Conservation (phyloP, 169 alveolate species). For the Eimeria brunetti region DNA sequence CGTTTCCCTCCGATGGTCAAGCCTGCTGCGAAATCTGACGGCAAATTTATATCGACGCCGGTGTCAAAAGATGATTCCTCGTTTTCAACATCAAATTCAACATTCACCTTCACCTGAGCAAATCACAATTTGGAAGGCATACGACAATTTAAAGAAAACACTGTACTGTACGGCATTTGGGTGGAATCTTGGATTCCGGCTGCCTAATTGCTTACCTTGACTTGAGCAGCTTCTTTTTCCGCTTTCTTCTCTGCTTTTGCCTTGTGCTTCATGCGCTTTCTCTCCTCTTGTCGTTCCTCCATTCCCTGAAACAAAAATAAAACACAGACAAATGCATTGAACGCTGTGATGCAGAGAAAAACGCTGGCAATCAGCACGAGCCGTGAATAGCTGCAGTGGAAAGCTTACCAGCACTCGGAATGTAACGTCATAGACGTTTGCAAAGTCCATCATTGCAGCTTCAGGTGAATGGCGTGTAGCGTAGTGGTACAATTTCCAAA, state of each 20-base stretch:
- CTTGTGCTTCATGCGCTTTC: constrained; percentile 24
- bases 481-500: constrained; percentile 39
- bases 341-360: neutral
- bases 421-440: constrained; percentile 37
- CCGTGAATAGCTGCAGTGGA: neutral
- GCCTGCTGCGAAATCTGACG: constrained; percentile 30
- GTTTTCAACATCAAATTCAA: constrained; percentile 54
- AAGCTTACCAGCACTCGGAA: constrained; percentile 57
- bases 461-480: constrained; percentile 52
- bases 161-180: neutral
- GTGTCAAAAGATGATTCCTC: constrained; percentile 38
- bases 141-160: neutral
- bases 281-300: constrained; percentile 53
- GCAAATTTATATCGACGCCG: constrained; percentile 2
- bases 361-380: neutral
- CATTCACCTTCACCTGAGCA: constrained; percentile 26
- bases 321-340: neutral
- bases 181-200: neutral
- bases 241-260: constrained; percentile 21
- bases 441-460: constrained; percentile 62
- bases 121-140: neutral
- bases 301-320: constrained; percentile 11
- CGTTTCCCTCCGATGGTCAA: constrained; percentile 30
- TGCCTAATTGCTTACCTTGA: neutral
- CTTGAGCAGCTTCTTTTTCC: constrained; percentile 31